Conservation (phyloP, 2,329 filamentous ascomycete species). For the Phialophora chinensis region DNA sequence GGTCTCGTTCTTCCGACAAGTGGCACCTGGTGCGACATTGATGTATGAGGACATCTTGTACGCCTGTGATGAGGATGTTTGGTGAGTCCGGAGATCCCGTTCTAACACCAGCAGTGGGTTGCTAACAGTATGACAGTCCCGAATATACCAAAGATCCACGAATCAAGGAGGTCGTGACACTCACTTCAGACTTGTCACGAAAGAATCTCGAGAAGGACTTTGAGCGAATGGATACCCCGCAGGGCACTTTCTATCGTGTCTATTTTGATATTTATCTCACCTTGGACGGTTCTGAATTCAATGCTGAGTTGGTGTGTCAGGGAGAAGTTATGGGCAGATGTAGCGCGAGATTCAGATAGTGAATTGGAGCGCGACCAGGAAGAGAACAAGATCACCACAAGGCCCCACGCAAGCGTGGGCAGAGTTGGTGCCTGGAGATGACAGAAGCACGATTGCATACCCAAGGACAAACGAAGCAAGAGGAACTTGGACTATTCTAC, state of each 20-base stretch:
- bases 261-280: conserved; percentile 80
- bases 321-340: conserved; percentile 98
- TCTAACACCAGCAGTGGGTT: background rate
- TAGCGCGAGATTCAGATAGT: conserved; percentile 80
- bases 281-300: conserved; percentile 96
- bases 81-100: conserved; percentile 33
- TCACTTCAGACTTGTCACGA: conserved; percentile 93
- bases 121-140: conserved; percentile 55
- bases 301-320: conserved; percentile 97
- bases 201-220: conserved; percentile 99
- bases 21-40: conserved; percentile 92
- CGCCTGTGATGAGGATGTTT: conserved; percentile 96
- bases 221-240: conserved; percentile 97
- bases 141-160: conserved; percentile 99
- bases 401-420: background rate
- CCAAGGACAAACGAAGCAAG: conserved; percentile 8
- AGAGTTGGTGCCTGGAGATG: background rate
- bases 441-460: background rate
- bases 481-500: conserved; percentile 9
- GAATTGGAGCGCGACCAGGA: background rate
- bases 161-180: conserved; percentile 99
- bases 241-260: conserved; percentile 89
- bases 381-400: background rate
- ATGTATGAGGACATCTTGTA: conserved; percentile 99
- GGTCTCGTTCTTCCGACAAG: conserved; percentile 97